A percentile compares a stretch with the other conserved stretches of the same genome.
phyloP scores from a whole-genome alignment of 495 filamentous ascomycete genomes.

The Penicillium parvum region DNA sequence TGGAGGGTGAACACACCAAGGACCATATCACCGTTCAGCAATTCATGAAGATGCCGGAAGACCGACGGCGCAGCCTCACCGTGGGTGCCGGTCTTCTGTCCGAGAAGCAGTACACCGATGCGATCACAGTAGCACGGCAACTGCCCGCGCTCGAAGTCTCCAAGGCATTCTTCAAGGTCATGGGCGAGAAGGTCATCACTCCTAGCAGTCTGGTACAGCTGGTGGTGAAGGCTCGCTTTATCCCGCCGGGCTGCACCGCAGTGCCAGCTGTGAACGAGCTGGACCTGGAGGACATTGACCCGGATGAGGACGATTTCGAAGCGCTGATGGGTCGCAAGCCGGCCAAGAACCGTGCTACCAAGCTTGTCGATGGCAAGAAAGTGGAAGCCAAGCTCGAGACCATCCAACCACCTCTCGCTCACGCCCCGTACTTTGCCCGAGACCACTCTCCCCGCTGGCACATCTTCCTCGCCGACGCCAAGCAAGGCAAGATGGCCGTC shows the following conservation, averaged over 20 bases:
- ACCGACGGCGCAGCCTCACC: constrained; percentile 64
- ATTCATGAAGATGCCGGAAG: constrained; percentile 79
- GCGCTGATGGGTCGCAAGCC: constrained; percentile 76
- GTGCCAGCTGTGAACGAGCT: constrained; percentile 67
- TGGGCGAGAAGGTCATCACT: constrained; percentile 86
- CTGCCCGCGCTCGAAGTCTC: constrained; percentile 80
- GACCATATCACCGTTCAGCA: constrained; percentile 74
- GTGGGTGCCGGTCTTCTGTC: constrained; percentile 65
- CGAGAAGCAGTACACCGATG: constrained; percentile 70
- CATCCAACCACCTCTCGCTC: constrained; percentile 74
- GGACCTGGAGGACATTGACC: constrained; percentile 87
- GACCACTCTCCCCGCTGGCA: constrained; percentile 90
- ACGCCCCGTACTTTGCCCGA: constrained; percentile 82
- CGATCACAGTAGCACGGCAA: constrained; percentile 70
- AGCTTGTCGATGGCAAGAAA: constrained; percentile 53
- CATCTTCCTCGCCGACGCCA: constrained; percentile 87
- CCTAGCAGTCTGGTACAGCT: constrained; percentile 91
- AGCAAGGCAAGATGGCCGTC: constrained; percentile 90
- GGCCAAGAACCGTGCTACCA: constrained; percentile 52
- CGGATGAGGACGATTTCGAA: constrained; percentile 87
- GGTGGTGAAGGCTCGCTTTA: constrained; percentile 89
- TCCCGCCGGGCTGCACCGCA: constrained; percentile 74
- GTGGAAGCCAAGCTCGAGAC: constrained; percentile 48
- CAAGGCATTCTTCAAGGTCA: constrained; percentile 97
- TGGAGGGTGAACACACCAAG: constrained; percentile 70